A percentile compares a stretch with the other conserved stretches of the same genome.
Conservation (phyloP, 1,284 basidiomycete genomes). For the Apiotrichum mycotoxinovorans region DNA sequence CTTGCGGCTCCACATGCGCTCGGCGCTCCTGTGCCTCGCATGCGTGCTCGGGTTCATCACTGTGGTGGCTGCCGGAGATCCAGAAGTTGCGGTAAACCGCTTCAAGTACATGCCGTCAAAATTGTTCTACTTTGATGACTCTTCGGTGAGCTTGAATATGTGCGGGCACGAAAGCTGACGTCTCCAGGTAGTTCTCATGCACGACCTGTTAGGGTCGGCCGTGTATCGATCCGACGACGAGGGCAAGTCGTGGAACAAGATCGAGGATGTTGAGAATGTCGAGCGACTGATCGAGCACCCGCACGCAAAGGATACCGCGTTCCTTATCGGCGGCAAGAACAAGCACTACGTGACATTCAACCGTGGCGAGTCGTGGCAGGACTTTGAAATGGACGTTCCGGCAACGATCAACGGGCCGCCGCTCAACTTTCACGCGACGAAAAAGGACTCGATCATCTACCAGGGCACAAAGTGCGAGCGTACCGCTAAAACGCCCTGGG, state of each 20-base stretch:
- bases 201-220: slow-evolving; percentile 66
- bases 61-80: slow-evolving; percentile 31
- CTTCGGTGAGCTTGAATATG: slow-evolving; percentile 59
- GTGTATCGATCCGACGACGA: slow-evolving; percentile 84
- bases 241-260: slow-evolving; percentile 72
- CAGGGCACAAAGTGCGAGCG: slow-evolving; percentile 69
- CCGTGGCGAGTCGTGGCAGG: slow-evolving; percentile 76
- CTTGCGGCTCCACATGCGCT: background rate
- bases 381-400: slow-evolving; percentile 65
- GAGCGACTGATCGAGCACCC: slow-evolving; percentile 82
- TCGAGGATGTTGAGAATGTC: slow-evolving; percentile 63
- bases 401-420: slow-evolving; percentile 62
- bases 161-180: too few species aligned
- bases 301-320: slow-evolving; percentile 76
- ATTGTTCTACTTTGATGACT: slow-evolving; percentile 91
- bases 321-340: slow-evolving; percentile 66
- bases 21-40: background rate
- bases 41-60: background rate
- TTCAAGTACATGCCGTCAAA: slow-evolving; percentile 70
- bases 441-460: slow-evolving; percentile 73
- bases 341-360: slow-evolving; percentile 82
- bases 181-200: slow-evolving; percentile 71
- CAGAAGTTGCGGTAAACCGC: slow-evolving; percentile 49
- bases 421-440: slow-evolving; percentile 79
- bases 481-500: slow-evolving; percentile 57